phyloP scores from a whole-genome alignment of 805 yeast species.

The Hanseniaspora valbyensis region DNA sequence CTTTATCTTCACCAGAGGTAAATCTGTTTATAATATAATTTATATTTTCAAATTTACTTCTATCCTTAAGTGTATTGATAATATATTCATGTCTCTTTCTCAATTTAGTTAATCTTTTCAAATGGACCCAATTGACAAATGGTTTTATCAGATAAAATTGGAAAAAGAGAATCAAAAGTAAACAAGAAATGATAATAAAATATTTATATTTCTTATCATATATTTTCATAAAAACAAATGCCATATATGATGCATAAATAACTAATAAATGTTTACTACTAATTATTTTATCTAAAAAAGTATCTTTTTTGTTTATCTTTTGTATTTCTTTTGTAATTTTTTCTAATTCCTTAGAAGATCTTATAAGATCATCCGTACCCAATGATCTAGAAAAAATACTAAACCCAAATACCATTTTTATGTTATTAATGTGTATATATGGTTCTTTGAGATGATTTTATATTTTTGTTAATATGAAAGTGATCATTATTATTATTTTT shows the following conservation, averaged over 20 bases:
- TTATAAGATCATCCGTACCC: constrained; percentile 10
- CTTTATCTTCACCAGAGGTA: constrained; percentile 39
- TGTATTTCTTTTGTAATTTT: constrained; percentile 9
- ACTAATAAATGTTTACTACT: not conserved
- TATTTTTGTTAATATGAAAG: too few relatives aligned
- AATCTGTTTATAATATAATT: constrained; percentile 61
- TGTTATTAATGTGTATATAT: not conserved
- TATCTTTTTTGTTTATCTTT: constrained; percentile 7
- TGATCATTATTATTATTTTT: too few relatives aligned
- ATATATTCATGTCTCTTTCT: constrained; percentile 37
- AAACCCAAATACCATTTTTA: not conserved
- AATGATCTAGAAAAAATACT: not conserved
- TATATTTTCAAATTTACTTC: constrained; percentile 67
- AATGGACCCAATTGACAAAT: constrained; percentile 1
- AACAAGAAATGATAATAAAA: not conserved
- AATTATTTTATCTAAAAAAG: constrained; percentile 3
- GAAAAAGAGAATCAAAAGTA: not conserved
- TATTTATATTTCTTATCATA: not conserved
- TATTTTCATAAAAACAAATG: not conserved
- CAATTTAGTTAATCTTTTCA: constrained; percentile 7
- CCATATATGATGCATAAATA: not conserved
- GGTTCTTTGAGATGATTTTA: not conserved
- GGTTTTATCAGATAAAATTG: constrained; percentile 10
- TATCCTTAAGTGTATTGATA: constrained; percentile 55
- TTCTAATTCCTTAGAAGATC: constrained; percentile 11